Conservation (phyloP, 257 asterid species). For the Penstemon eatonii region DNA sequence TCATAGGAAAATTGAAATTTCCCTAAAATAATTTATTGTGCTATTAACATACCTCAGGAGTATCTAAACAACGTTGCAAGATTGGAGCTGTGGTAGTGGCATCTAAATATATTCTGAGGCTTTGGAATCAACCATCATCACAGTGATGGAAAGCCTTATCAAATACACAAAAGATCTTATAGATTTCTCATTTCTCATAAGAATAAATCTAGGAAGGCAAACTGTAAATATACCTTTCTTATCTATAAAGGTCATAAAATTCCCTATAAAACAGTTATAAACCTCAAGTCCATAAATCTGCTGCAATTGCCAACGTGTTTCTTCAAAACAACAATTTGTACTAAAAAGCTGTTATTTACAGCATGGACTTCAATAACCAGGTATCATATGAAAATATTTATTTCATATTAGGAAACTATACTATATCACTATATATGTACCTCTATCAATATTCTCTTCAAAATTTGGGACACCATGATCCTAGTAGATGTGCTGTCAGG, state of each 20-base stretch:
- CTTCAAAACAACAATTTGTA: neutral
- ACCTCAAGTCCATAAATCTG: slow-evolving; percentile 93
- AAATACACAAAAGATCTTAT: slow-evolving; percentile 20
- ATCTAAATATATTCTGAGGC: too few species aligned
- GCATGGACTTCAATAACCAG: neutral
- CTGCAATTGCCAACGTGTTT: slow-evolving; percentile 46
- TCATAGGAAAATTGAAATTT: too few species aligned
- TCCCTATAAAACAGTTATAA: slow-evolving; percentile 91
- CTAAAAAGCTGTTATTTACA: slow-evolving; percentile 3
- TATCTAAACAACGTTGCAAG: too few species aligned
- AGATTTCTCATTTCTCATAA: slow-evolving; percentile 11
- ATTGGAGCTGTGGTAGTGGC: too few species aligned
- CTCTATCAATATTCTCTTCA: too few species aligned
- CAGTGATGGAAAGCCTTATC: slow-evolving; percentile 87
- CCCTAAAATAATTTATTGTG: too few species aligned
- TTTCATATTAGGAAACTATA: too few species aligned
- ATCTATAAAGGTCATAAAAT: slow-evolving; percentile 96
- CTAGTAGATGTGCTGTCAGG: slow-evolving; percentile 2
- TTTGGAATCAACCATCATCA: slow-evolving; percentile 68
- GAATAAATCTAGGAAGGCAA: slow-evolving; percentile 10
- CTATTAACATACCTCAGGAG: too few species aligned
- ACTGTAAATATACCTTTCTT: slow-evolving; percentile 67
- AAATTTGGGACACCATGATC: too few species aligned
- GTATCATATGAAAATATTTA: neutral
- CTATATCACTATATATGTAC: too few species aligned